phyloP scores from a whole-genome alignment of 129 eudicot genomes.

The Centaurea solstitialis region DNA sequence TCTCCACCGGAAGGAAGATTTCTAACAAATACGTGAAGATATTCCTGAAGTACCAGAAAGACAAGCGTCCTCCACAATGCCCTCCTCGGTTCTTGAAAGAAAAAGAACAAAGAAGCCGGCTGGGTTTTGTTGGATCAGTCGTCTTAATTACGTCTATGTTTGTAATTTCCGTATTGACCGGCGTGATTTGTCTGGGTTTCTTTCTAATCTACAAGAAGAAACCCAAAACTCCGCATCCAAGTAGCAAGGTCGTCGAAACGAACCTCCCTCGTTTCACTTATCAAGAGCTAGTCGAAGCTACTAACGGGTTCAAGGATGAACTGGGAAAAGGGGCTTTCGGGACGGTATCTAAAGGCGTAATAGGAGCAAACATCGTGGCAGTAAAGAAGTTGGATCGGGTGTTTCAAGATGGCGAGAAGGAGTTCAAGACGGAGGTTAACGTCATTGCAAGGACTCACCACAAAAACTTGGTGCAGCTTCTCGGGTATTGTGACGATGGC shows the following conservation, averaged over 20 bases:
- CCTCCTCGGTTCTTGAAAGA: background rate
- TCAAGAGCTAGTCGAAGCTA: constrained; percentile 36
- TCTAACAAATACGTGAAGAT: background rate
- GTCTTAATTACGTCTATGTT: constrained; percentile 43
- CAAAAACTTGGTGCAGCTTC: no score
- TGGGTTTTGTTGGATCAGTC: constrained; percentile 26
- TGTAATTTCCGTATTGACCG: constrained; percentile 21
- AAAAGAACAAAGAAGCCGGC: background rate
- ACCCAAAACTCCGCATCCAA: background rate
- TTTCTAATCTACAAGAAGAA: constrained; percentile 33
- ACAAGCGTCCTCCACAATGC: background rate
- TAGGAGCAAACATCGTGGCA: no score
- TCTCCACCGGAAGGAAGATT: constrained; percentile 22
- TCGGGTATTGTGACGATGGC: no score
- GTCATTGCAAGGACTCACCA: no score
- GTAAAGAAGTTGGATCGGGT: no score
- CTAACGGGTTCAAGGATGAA: constrained; percentile 35
- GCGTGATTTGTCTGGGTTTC: constrained; percentile 30
- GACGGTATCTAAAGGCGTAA: no score
- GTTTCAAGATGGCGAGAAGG: no score
- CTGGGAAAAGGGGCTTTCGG: background rate
- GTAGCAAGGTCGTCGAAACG: background rate
- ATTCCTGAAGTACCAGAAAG: constrained; percentile 28
- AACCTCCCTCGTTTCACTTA: constrained; percentile 43
- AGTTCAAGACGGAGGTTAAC: no score